Evolutionary conservation across 345 rosid species (phyloP), one percentile per base, ranked within the genome.

Genomic region (Aquilaria yunnanensis): DNA sequence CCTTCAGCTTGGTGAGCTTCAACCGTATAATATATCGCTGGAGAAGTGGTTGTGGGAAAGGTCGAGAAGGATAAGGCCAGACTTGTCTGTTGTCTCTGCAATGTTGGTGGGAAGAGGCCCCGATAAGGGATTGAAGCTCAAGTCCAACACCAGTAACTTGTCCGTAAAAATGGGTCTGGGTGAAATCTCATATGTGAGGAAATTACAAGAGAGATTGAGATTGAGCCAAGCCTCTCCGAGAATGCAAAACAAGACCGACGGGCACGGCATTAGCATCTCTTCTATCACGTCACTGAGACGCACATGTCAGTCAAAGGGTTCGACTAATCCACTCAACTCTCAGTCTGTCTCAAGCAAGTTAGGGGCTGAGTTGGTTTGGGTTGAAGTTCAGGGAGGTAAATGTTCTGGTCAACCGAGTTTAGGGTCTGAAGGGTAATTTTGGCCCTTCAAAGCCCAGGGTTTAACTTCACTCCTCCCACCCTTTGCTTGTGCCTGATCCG

Each of bases 41-140:
- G 85, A 74, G 77, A 92, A 92, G 47, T 14, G 77, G 56, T 89
- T 92, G 77, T 84, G 81, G 37, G 97, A 87, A 47, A 92, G 80
- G 64, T 92, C 93, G 16, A 92, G 92, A 72, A 89, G 93, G 67
- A 89, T 61, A 51, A 92, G 78, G 67, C 93, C 97, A 6, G 85
- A 68, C 68, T 80, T 89, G 63, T 89, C 97, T 9, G 87, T 83
- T 3, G 80, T 79, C 56, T 78, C 77, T 1, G 93, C 89, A 64
- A 87, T 76, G 66, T 72, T 78, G 14, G 73, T 57, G 2, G 92
- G 98, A 29, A 92, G 87, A 47, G 75, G 81, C 62, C 96, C 96
- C 1, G 83, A 81, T 31, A 92, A 76, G 23, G 77, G 87, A 61
- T 92, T 87, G 82, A 67, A 81, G 73, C 93, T 89, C 79, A 92